Percentiles rank a stretch among this genome's conserved stretches.
Conservation (phyloP, 345 rosid genomes). For the Aquilaria yunnanensis region DNA sequence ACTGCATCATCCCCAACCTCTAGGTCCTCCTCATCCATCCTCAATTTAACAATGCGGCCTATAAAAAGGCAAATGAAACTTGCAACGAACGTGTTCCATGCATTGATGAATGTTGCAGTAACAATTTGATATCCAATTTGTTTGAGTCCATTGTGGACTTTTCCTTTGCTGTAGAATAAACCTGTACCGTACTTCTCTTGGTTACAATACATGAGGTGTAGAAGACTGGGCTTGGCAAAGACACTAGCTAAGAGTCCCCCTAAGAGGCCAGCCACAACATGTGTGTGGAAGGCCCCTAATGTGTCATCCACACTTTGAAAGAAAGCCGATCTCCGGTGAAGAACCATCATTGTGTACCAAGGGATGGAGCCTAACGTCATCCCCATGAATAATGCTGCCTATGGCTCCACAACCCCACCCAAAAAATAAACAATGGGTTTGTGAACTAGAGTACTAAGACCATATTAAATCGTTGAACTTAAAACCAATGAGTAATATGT, state of each 20-base stretch:
- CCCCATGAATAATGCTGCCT: no score
- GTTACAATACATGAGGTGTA: constrained; percentile 17
- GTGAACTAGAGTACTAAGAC: no score
- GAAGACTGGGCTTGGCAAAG: constrained; percentile 37
- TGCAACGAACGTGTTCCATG: background rate
- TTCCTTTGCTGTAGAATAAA: constrained; percentile 28
- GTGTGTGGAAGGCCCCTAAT: constrained; percentile 58
- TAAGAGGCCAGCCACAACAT: constrained; percentile 50
- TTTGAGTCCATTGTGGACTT: constrained; percentile 15
- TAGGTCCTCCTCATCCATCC: constrained; percentile 42
- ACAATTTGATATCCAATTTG: constrained; percentile 34
- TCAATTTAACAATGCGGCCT: constrained; percentile 34
- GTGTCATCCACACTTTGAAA: constrained; percentile 37
- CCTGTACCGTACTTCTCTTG: constrained; percentile 21
- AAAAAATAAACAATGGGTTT: no score
- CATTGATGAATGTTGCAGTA: constrained; percentile 31
- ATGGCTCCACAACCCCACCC: no score
- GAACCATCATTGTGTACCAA: no score
- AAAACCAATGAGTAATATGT: no score
- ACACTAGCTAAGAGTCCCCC: constrained; percentile 49
- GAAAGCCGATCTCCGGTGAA: no score
- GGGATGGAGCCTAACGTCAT: no score
- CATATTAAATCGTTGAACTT: no score
- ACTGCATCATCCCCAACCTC: no score
- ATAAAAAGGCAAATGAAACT: constrained; percentile 50